Evolutionary conservation across 495 filamentous ascomycete species (phyloP), one percentile per base, ranked within the genome.

Genomic region (Aspergillus campestris): DNA sequence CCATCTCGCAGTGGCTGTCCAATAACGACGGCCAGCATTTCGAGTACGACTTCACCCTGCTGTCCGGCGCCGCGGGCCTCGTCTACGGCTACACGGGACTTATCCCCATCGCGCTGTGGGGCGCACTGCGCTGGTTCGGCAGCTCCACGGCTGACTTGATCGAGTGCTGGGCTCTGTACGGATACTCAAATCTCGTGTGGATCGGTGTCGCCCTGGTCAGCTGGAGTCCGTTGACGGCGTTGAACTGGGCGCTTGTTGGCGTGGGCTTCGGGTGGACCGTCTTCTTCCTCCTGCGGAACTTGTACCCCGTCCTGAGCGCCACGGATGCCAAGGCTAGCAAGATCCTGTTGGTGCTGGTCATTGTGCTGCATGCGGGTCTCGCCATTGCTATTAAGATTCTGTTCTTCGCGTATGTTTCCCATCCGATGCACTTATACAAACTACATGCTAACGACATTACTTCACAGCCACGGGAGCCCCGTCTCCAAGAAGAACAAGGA

Each of bases 141-240:
- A 84, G 81, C 52, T 90, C 89, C 10, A 94, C 88, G 56, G 69
- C 68, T 8, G 67, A 74, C 38, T 68, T 98, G 40, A 77, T 98
- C 45, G 92, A 98, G 71, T 92, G 87, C 71, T 87, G 85, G 83
- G 82, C 87, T 33, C 66, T 98, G 31, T 98, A 97, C 64, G 92
- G 92, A 9, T 98, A 98, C 67, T 77, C 82, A 28, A 98, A 97
- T 69, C 67, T 97, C 55, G 84, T 96, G 42, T 98, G 92, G 92
- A 88, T 98, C 55, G 87, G 83, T 1, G 91, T 98, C 35, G 94
- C 92, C 15, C 70, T 96, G 44, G 85, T 95, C 45, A 84, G 82
- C 61, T 95, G 88, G 82, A 89, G 84, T 51, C 85, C 85, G 18
- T 66, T 95, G 53, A 78, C 75, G 9, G 77, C 86, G 42, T 77